phyloP scores from a whole-genome alignment of 2,329 filamentous ascomycete species.

The Neofusicoccum sp. region DNA sequence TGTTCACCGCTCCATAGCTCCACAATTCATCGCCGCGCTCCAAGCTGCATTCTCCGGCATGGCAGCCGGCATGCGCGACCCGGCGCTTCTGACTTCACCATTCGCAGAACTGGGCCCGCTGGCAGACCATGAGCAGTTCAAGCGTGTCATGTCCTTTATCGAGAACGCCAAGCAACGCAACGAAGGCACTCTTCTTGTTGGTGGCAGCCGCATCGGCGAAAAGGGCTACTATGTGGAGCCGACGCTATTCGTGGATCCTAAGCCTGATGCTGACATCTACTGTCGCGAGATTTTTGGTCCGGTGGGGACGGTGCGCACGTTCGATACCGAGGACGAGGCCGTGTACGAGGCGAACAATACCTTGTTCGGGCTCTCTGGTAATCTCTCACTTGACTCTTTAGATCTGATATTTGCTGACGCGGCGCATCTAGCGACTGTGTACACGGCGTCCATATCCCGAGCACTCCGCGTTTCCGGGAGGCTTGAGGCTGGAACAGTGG shows the following conservation, averaged over 20 bases:
- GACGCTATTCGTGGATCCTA: conserved; percentile 46
- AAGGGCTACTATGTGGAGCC: conserved; percentile 46
- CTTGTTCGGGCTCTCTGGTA: conserved; percentile 36
- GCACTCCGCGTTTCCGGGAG: conserved; percentile 41
- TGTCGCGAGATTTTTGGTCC: conserved; percentile 41
- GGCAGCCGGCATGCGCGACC: conserved; percentile 22
- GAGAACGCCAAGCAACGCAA: conserved; percentile 37
- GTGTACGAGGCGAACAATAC: conserved; percentile 37
- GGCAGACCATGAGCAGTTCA: conserved; percentile 26
- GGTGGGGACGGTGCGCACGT: conserved; percentile 36
- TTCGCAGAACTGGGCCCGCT: conserved; percentile 26
- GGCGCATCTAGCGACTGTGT: conserved; percentile 29
- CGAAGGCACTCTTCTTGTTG: conserved; percentile 39
- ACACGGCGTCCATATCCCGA: conserved; percentile 37
- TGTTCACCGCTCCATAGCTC: conserved; percentile 57
- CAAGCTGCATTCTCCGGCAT: conserved; percentile 21
- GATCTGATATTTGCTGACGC: no score
- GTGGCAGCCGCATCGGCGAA: conserved; percentile 3
- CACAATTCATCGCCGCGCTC: conserved; percentile 57
- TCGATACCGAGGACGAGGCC: conserved; percentile 35
- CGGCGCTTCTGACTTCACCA: conserved; percentile 1
- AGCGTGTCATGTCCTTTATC: conserved; percentile 26
- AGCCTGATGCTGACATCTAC: conserved; percentile 38
- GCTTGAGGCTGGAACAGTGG: conserved; percentile 42
- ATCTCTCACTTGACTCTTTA: background rate